These are phyloP conservation scores for Trichomonascus vanleenenianus DNA, from an alignment of 805 yeast species.

Conservation along the genomic window DNA sequence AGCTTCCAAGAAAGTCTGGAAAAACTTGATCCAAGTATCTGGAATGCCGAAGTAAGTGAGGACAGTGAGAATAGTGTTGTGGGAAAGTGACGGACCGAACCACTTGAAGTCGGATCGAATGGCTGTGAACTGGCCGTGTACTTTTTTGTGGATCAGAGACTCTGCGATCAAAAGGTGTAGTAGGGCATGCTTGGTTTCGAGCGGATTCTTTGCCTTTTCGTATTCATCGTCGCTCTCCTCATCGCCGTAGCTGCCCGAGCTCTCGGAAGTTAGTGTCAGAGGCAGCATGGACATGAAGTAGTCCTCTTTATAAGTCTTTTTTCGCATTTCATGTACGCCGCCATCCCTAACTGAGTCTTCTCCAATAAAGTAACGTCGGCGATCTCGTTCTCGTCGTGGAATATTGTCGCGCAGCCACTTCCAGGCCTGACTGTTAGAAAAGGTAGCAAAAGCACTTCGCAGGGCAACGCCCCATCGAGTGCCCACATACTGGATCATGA, in stretches of 20 bases:
- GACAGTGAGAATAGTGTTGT: background rate
- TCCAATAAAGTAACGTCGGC: background rate
- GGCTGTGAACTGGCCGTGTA: background rate
- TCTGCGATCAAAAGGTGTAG: slow-evolving; percentile 1
- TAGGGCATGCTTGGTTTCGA: background rate
- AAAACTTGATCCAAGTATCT: background rate
- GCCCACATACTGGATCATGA: background rate
- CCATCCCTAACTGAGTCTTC: background rate
- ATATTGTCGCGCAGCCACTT: background rate
- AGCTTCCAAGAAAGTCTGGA: background rate
- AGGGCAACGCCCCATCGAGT: background rate
- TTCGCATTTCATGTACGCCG: too few species aligned
- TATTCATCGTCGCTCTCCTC: background rate
- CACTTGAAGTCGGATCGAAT: slow-evolving; percentile 2
- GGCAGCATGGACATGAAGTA: slow-evolving; percentile 1
- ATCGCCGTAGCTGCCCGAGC: background rate
- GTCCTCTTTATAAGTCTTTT: background rate
- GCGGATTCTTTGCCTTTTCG: background rate
- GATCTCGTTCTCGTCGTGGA: background rate
- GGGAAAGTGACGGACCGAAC: slow-evolving; percentile 2
- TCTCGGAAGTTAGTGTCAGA: too few species aligned
- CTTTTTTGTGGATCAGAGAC: background rate
- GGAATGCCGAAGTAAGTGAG: slow-evolving; percentile 1
- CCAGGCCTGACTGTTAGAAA: slow-evolving; percentile 1
- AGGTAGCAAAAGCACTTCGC: background rate